Evolutionary conservation across 1,284 basidiomycete species (phyloP).

Genomic region (Mycena sp.): DNA sequence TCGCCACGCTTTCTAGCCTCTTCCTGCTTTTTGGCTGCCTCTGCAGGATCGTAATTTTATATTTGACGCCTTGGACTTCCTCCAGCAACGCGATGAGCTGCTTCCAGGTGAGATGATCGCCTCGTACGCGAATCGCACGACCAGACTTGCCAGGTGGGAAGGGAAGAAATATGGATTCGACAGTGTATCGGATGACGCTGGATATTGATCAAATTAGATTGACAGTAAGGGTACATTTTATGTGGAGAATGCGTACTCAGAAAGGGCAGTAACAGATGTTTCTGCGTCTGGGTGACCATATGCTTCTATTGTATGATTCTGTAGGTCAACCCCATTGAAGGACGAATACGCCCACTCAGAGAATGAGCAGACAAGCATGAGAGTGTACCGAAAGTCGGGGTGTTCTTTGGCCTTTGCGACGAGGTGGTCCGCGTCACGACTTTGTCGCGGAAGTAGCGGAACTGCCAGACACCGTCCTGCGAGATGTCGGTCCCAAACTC

Average conservation of each 20-base stretch:
- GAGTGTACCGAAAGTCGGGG: constrained; percentile 15
- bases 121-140: not conserved
- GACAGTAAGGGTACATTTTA: not conserved
- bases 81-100: too few relatives aligned
- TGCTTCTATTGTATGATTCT: not conserved
- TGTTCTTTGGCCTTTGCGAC: not conserved
- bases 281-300: constrained; percentile 6
- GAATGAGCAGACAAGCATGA: constrained; percentile 5
- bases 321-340: constrained; percentile 6
- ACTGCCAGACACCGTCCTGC: not conserved
- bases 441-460: constrained; percentile 19
- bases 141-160: not conserved
- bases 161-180: not conserved
- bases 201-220: not conserved
- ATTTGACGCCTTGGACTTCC: constrained; percentile 1
- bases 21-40: constrained; percentile 5
- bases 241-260: not conserved
- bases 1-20: not conserved
- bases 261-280: not conserved
- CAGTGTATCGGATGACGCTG: not conserved
- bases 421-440: constrained; percentile 16
- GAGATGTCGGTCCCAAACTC: constrained; percentile 13
- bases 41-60: not conserved
- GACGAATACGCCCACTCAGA: not conserved
- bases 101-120: not conserved